A percentile compares a stretch with the other conserved stretches of the same genome.
phyloP scores from a whole-genome alignment of 371 early-diverging fungal genomes.

The Globomyces sp. region DNA sequence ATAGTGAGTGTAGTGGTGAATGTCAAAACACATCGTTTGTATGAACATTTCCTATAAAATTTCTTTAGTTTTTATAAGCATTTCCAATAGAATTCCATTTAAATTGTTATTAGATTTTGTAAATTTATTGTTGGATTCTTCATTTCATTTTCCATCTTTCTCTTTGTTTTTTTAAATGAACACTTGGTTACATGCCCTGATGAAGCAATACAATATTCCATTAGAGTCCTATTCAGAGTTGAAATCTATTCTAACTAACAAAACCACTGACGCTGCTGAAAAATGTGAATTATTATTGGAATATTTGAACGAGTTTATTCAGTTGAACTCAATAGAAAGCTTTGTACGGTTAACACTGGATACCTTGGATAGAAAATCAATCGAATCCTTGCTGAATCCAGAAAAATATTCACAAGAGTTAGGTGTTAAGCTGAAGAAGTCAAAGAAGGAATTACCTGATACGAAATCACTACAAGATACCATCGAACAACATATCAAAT shows the following conservation, averaged over 20 bases:
- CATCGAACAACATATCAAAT: not conserved
- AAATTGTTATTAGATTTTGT: too few relatives aligned
- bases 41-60: too few relatives aligned
- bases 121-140: not conserved
- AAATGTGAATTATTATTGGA: constrained; percentile 29
- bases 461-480: constrained; percentile 6
- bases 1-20: too few relatives aligned
- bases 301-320: constrained; percentile 5
- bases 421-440: constrained; percentile 9
- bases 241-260: not conserved
- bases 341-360: constrained; percentile 24
- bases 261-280: constrained; percentile 21
- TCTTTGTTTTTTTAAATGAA: not conserved
- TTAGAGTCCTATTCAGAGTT: not conserved
- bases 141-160: not conserved
- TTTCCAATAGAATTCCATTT: too few relatives aligned
- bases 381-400: not conserved
- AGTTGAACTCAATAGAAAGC: constrained; percentile 15
- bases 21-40: too few relatives aligned
- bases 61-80: too few relatives aligned
- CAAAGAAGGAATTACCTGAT: constrained; percentile 14
- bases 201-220: not conserved
- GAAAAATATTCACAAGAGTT: not conserved
- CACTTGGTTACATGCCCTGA: constrained; percentile 9
- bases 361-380: constrained; percentile 10